Percentiles rank a stretch among this genome's conserved stretches.
Conservation (phyloP, 805 yeast species). For the Candida alai region DNA sequence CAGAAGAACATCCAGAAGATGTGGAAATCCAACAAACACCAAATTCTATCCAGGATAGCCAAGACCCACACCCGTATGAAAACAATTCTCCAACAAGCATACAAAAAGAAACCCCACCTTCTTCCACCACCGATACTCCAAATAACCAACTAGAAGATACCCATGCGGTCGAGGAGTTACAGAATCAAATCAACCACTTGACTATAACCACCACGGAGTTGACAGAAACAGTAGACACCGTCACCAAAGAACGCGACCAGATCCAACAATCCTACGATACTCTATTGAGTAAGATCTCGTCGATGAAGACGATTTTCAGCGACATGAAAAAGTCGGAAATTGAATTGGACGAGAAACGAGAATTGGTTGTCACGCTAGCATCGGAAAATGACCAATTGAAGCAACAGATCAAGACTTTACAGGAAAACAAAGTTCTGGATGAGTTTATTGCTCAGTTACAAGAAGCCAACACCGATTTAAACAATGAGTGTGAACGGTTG, state of each 20-base stretch:
- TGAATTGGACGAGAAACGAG: slow-evolving; percentile 55
- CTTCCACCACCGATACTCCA: neutral
- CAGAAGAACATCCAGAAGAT: neutral
- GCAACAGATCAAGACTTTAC: slow-evolving; percentile 2
- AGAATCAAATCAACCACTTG: slow-evolving; percentile 1
- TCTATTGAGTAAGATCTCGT: slow-evolving; percentile 57
- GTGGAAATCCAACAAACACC: neutral
- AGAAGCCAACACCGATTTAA: slow-evolving; percentile 38
- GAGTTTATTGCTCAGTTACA: slow-evolving; percentile 3
- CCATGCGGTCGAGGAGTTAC: neutral
- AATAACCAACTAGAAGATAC: neutral
- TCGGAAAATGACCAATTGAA: slow-evolving; percentile 24
- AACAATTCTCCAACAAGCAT: too few species aligned
- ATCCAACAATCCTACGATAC: slow-evolving; percentile 59
- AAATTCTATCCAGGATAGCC: neutral
- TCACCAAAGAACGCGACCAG: slow-evolving; percentile 48
- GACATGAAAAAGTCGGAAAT: slow-evolving; percentile 70
- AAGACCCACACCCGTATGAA: too few species aligned
- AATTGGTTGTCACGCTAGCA: slow-evolving; percentile 29
- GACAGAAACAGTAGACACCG: slow-evolving; percentile 4
- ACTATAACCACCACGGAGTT: slow-evolving; percentile 4
- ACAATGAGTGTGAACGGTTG: slow-evolving; percentile 52
- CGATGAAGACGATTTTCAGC: slow-evolving; percentile 68
- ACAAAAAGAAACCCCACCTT: too few species aligned
- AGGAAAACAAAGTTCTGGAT: slow-evolving; percentile 5